phyloP scores from a whole-genome alignment of 2,329 filamentous ascomycete genomes.

The Pyricularia sp. region DNA sequence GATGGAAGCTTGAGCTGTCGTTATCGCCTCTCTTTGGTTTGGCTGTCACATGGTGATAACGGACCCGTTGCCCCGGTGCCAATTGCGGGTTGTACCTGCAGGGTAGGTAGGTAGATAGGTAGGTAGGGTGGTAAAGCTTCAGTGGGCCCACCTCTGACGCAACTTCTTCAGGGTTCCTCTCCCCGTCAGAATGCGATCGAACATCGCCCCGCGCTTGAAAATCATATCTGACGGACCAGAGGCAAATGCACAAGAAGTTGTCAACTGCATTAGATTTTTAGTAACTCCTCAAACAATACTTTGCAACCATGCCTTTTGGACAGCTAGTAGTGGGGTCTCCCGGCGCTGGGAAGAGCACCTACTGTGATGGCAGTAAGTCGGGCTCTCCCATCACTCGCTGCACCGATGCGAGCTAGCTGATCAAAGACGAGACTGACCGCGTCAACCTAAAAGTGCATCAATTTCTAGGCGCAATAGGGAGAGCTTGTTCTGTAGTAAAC shows the following conservation, averaged over 20 bases:
- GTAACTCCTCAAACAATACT: not conserved
- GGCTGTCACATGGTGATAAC: not conserved
- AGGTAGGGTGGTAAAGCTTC: not conserved
- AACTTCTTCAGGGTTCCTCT: not conserved
- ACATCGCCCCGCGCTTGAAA: not conserved
- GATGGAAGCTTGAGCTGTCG: not conserved
- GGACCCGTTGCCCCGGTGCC: not conserved
- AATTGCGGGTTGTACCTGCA: not conserved
- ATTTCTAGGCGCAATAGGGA: slow-evolving; percentile 89
- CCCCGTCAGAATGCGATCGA: not conserved
- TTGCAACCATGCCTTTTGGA: slow-evolving; percentile 40
- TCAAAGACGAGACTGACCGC: not conserved
- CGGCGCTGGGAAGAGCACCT: slow-evolving; percentile 91
- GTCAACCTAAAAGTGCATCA: slow-evolving; percentile 57
- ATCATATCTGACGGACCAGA: not conserved
- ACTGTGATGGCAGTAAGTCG: slow-evolving; percentile 81
- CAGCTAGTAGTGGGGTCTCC: slow-evolving; percentile 90
- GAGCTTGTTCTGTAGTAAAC: slow-evolving; percentile 90
- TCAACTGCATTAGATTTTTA: not conserved
- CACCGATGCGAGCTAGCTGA: not conserved
- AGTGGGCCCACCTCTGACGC: not conserved
- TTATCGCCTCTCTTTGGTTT: not conserved
- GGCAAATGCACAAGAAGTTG: not conserved
- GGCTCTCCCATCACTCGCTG: not conserved
- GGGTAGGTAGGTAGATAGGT: not conserved